A percentile compares a stretch with the other conserved stretches of the same genome.
Evolutionary conservation across 768 basidiomycete species (phyloP).

Genomic region (Termitomyces sp.): DNA sequence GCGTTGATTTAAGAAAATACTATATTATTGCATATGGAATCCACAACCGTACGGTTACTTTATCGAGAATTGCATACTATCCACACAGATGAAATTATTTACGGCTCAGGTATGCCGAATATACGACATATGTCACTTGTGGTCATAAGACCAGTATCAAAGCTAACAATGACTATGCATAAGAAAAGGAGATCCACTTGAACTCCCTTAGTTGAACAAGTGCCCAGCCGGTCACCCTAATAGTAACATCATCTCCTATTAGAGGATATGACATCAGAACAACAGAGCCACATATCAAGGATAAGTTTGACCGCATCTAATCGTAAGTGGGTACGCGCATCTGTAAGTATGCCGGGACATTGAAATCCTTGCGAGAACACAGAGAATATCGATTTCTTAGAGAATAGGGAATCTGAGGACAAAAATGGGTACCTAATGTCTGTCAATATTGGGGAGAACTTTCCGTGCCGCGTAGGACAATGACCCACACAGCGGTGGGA

Average conservation of each 20-base stretch:
- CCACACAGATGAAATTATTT: background rate
- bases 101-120: background rate
- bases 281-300: background rate
- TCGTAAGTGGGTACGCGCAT: too few relatives aligned
- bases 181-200: background rate
- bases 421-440: too few relatives aligned
- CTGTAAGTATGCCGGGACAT: background rate
- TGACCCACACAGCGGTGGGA: background rate
- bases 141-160: background rate
- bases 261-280: background rate
- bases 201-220: background rate
- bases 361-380: background rate
- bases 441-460: background rate
- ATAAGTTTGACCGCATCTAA: background rate
- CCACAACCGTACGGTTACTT: background rate
- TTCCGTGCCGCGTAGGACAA: too few relatives aligned
- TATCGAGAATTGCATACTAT: background rate
- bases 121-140: background rate
- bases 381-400: too few relatives aligned
- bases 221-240: too few relatives aligned
- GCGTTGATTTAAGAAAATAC: background rate
- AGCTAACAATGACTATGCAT: background rate
- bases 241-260: background rate
- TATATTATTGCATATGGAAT: too few relatives aligned
- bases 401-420: too few relatives aligned